These are phyloP conservation scores for Trifolium subterraneum DNA, from an alignment of 306 rosid genomes.

Conservation along the genomic window DNA sequence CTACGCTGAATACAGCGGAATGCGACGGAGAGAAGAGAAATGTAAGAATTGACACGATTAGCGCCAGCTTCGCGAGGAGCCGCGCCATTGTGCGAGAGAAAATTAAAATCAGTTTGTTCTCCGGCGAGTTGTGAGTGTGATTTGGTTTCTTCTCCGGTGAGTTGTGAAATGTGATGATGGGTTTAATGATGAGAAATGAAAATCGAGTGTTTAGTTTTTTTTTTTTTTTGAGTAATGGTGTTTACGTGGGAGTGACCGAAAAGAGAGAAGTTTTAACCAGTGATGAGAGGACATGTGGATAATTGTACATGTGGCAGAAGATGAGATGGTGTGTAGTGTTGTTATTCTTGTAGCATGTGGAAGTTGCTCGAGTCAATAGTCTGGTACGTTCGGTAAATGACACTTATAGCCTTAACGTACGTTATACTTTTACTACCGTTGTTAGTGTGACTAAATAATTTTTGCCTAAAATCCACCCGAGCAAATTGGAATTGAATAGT, in stretches of 20 bases:
- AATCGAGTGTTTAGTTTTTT: background rate
- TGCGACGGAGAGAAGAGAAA: constrained; percentile 66
- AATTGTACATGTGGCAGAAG: constrained; percentile 34
- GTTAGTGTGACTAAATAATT: background rate
- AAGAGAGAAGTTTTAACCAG: constrained; percentile 14
- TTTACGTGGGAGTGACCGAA: constrained; percentile 52
- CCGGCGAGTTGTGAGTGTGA: background rate
- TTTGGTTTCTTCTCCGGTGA: constrained; percentile 27
- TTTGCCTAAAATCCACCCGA: too few relatives aligned
- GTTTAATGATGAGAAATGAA: background rate
- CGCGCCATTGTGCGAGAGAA: constrained; percentile 60
- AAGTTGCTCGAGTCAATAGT: background rate
- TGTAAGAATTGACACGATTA: constrained; percentile 46
- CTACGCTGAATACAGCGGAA: constrained; percentile 90
- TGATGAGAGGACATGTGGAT: background rate
- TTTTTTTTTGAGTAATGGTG: constrained; percentile 4
- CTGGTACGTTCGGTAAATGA: background rate
- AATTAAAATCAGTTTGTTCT: background rate
- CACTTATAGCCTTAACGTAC: background rate
- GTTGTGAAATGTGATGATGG: constrained; percentile 1
- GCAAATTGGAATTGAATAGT: too few relatives aligned
- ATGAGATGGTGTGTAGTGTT: constrained; percentile 32
- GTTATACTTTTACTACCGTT: background rate
- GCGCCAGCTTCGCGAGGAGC: constrained; percentile 54
- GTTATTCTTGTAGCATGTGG: constrained; percentile 17